Percentiles rank a stretch among this genome's conserved stretches.
Conservation (phyloP, 2,329 filamentous ascomycete species). For the Aureobasidium sp. region DNA sequence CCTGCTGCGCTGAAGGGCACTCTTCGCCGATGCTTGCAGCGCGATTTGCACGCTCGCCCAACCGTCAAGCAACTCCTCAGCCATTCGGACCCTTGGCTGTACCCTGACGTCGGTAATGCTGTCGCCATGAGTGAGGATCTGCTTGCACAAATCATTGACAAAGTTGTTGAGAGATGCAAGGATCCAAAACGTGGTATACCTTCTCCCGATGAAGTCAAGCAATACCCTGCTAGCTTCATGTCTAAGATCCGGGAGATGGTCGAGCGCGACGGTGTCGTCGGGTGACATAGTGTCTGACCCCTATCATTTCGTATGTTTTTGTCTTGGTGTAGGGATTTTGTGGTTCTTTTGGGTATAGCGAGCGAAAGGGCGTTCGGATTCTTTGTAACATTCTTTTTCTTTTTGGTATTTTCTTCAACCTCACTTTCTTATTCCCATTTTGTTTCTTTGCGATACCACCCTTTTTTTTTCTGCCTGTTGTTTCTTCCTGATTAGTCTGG, state of each 20-base stretch:
- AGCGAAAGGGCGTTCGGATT: not conserved
- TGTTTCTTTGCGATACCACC: not conserved
- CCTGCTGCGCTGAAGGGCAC: slow-evolving; percentile 50
- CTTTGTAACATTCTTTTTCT: not conserved
- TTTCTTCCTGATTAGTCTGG: not conserved
- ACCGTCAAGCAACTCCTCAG: slow-evolving; percentile 51
- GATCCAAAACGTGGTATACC: slow-evolving; percentile 46
- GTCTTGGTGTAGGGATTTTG: not conserved
- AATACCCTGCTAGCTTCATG: slow-evolving; percentile 42
- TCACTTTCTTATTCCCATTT: not conserved
- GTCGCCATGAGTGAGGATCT: slow-evolving; percentile 52
- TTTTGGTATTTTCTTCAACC: not conserved
- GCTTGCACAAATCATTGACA: slow-evolving; percentile 51
- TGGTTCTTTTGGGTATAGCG: not conserved
- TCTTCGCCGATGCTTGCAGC: slow-evolving; percentile 51
- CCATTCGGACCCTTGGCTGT: slow-evolving; percentile 50
- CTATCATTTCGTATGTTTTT: slow-evolving; percentile 1
- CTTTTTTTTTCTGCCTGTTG: not conserved
- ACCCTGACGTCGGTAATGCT: slow-evolving; percentile 45
- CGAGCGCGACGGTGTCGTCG: slow-evolving; percentile 22
- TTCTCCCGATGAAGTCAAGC: slow-evolving; percentile 47
- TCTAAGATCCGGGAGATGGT: slow-evolving; percentile 40
- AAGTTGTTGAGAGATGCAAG: slow-evolving; percentile 53
- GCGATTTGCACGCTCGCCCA: slow-evolving; percentile 50
- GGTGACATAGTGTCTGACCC: not conserved